These are phyloP conservation scores for Claviceps fusiformis DNA, from an alignment of 2,329 filamentous ascomycete genomes.

Conservation along the genomic window DNA sequence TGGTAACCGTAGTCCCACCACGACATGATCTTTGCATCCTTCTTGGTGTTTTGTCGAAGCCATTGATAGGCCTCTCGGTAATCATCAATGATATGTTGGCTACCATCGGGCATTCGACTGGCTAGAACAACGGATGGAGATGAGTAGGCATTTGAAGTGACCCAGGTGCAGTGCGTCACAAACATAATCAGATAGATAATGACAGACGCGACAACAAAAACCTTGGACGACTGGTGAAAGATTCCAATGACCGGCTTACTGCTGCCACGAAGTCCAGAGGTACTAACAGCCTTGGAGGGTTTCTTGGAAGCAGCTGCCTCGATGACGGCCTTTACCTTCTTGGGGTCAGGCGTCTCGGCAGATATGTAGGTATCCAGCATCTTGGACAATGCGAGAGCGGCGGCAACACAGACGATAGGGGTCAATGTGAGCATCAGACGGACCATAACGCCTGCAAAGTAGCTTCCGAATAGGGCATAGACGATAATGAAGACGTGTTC, in stretches of 20 bases:
- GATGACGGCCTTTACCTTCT: slow-evolving; percentile 27
- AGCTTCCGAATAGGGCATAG: slow-evolving; percentile 90
- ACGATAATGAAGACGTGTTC: slow-evolving; percentile 98
- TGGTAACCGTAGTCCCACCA: slow-evolving; percentile 99
- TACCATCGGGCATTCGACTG: slow-evolving; percentile 82
- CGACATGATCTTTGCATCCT: slow-evolving; percentile 97
- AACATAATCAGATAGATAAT: slow-evolving; percentile 79
- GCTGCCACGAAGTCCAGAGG: slow-evolving; percentile 49
- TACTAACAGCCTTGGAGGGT: slow-evolving; percentile 24
- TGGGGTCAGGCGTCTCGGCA: slow-evolving; percentile 45
- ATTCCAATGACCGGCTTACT: slow-evolving; percentile 68
- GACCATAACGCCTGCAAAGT: slow-evolving; percentile 99
- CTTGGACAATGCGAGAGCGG: slow-evolving; percentile 75
- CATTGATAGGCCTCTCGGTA: slow-evolving; percentile 99
- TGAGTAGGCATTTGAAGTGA: slow-evolving; percentile 97
- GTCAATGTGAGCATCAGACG: slow-evolving; percentile 96
- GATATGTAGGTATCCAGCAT: slow-evolving; percentile 79
- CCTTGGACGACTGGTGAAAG: slow-evolving; percentile 68
- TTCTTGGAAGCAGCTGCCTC: slow-evolving; percentile 47
- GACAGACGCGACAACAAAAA: slow-evolving; percentile 58
- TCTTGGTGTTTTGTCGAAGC: slow-evolving; percentile 90
- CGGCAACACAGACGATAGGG: slow-evolving; percentile 87
- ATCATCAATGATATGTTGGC: slow-evolving; percentile 97
- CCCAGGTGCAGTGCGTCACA: slow-evolving; percentile 97
- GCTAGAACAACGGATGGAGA: slow-evolving; percentile 94